A percentile compares a stretch with the other conserved stretches of the same genome.
Conservation (phyloP, 805 yeast genomes). For the Saccharomycopsis microspora region DNA sequence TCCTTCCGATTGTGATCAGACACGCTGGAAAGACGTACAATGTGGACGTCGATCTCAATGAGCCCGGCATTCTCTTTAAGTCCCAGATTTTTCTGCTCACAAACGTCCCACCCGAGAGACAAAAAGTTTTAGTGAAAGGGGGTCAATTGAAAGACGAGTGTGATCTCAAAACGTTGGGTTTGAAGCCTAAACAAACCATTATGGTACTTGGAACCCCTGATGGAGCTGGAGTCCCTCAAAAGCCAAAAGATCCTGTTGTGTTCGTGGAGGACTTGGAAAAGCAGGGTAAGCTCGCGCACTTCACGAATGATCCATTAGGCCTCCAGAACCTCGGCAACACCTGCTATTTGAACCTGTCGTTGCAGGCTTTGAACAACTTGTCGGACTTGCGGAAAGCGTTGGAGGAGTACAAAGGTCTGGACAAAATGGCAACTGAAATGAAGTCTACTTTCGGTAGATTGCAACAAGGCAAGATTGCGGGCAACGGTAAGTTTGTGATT, state of each 20-base stretch:
- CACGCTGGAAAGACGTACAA: constrained; percentile 62
- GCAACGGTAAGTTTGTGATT: constrained; percentile 35
- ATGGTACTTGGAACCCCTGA: constrained; percentile 94
- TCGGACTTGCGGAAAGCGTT: constrained; percentile 66
- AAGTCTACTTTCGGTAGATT: constrained; percentile 32
- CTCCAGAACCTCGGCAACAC: constrained; percentile 92
- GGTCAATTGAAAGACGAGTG: constrained; percentile 75
- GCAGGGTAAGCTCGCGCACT: constrained; percentile 12
- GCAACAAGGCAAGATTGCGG: constrained; percentile 21
- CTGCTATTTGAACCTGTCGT: constrained; percentile 80
- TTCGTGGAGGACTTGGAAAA: constrained; percentile 57
- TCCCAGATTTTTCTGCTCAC: constrained; percentile 61
- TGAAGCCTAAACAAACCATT: constrained; percentile 56
- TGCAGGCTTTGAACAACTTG: constrained; percentile 83
- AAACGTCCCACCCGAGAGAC: constrained; percentile 78
- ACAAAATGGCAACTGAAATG: constrained; percentile 36
- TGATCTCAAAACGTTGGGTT: constrained; percentile 33
- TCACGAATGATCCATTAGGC: constrained; percentile 67
- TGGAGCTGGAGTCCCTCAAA: constrained; percentile 25
- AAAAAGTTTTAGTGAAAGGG: constrained; percentile 80
- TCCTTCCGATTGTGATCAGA: constrained; percentile 33
- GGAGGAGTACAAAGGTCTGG: constrained; percentile 40
- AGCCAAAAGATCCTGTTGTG: constrained; percentile 42
- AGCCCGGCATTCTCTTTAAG: constrained; percentile 55
- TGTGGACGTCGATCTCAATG: constrained; percentile 40